Evolutionary conservation across 495 filamentous ascomycete species (phyloP), one percentile per base, ranked within the genome.

Genomic region (Hyaloscypha variabilis): DNA sequence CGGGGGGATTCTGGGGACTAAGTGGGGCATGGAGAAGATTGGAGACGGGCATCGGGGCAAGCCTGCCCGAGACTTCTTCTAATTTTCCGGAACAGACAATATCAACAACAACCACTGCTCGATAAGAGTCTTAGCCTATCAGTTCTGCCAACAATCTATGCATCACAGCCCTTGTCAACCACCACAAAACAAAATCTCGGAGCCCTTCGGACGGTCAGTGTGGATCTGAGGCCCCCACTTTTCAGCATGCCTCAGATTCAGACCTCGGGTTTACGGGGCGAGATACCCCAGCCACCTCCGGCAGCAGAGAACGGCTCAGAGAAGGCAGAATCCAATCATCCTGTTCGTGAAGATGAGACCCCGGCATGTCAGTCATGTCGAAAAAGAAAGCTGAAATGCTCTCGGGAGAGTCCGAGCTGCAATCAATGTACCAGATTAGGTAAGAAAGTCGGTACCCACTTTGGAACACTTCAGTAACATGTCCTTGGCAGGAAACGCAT

Each of bases 321-420:
- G 31, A 34, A 34, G 31, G 13, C 6, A 6, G 31, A 13, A 34
- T 34, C 31, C 31, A 34, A 3, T 13, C 31, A 34, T 34, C 13
- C 31, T 34, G 31, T 34, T 34, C 31, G 31, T 3, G 63, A 65
- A 51, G 54, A 65, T 17, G 56, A 53, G 17, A 58, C 11, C 42
- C 63, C 63, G 2, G 63, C 63, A n/a, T 65, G 63, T 30, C 63
- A 58, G 31, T 66, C 64, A 3, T 67, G 65, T 30, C 65, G 65
- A 17, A 58, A 42, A 53, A 21, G 60, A 8, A 67, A 67, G 30
- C 31, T 67, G 65, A 67, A 60, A 59, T 67, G 65, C n/a, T 59
- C 54, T 11, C 26, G 65, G 28, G 65, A 67, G 30, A 58, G 17
- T 14, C 65, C 65, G 49, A 34, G 19, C 8, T 67, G 65, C 39